Percentiles rank a stretch among this genome's conserved stretches.
Evolutionary conservation across 192 early-diverging fungal genomes (phyloP).

Genomic region (Linnemannia schmuckeri): DNA sequence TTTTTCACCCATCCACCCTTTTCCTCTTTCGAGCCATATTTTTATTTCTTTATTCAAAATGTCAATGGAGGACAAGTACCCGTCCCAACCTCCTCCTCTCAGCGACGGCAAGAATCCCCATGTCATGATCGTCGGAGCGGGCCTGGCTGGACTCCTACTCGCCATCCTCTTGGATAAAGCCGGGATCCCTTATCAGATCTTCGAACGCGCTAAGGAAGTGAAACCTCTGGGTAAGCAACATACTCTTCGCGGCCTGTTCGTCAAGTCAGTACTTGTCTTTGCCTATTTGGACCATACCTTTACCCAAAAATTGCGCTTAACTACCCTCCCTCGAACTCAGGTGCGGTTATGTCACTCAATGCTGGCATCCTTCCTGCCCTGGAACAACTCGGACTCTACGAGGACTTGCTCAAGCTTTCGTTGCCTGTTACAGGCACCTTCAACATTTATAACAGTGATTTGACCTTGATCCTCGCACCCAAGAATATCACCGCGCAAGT

Average conservation of each 20-base stretch:
- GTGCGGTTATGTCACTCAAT: background rate
- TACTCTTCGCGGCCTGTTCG: background rate
- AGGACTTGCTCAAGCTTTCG: background rate
- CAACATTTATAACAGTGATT: background rate
- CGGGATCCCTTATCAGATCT: conserved; percentile 18
- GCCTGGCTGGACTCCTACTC: conserved; percentile 12
- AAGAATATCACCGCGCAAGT: no score
- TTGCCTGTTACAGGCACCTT: background rate
- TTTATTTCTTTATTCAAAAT: no score
- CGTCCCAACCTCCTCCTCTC: background rate
- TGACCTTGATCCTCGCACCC: background rate
- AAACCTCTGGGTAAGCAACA: conserved; percentile 11
- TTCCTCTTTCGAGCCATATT: no score
- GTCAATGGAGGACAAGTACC: background rate
- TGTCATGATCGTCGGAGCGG: conserved; percentile 22
- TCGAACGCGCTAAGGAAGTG: conserved; percentile 14
- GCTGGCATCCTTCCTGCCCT: background rate
- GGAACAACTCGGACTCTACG: background rate
- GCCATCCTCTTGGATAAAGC: conserved; percentile 4
- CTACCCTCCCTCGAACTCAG: no score
- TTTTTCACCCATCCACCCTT: no score
- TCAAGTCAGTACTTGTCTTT: background rate
- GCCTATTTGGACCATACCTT: no score
- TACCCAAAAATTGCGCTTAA: no score
- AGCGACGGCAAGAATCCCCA: background rate